A percentile compares a stretch with the other conserved stretches of the same genome.
phyloP scores from a whole-genome alignment of 2,329 filamentous ascomycete genomes.

The Raffaelea deltoideospora region DNA sequence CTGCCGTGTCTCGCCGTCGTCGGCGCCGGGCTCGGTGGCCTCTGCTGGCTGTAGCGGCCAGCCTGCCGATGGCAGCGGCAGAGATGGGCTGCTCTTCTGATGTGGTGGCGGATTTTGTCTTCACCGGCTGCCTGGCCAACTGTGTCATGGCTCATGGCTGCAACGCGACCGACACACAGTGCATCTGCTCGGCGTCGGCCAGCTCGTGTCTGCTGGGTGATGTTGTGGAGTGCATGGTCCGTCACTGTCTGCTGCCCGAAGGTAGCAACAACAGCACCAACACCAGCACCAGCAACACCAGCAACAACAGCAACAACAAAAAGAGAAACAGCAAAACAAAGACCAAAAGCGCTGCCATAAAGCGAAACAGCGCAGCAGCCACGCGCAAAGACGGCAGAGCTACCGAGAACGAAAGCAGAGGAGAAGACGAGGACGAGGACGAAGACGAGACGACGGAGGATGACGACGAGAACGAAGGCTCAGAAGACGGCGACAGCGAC shows the following conservation, averaged over 20 bases:
- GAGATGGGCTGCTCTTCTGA: no score
- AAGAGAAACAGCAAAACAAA: background rate
- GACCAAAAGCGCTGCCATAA: background rate
- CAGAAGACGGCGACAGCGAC: background rate
- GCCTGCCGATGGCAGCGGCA: no score
- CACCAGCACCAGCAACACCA: background rate
- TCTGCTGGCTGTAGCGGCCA: no score
- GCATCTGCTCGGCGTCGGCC: conserved; percentile 7
- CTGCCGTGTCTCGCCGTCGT: no score
- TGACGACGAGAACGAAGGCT: no score
- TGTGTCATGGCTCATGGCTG: conserved; percentile 8
- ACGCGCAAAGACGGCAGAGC: no score
- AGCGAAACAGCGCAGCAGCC: no score
- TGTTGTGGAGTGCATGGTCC: conserved; percentile 7
- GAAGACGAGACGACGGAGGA: no score
- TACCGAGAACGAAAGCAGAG: no score
- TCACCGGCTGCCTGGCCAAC: conserved; percentile 6
- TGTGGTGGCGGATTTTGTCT: conserved; percentile 3
- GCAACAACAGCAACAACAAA: background rate
- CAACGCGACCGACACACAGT: conserved; percentile 2
- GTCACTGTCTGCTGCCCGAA: conserved; percentile 5
- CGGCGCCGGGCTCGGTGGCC: no score
- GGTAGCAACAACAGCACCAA: background rate
- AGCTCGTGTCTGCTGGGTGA: conserved; percentile 5
- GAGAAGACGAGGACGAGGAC: no score